Conservation (phyloP, 2,329 filamentous ascomycete species). For the Curvularia hawaiiensis region DNA sequence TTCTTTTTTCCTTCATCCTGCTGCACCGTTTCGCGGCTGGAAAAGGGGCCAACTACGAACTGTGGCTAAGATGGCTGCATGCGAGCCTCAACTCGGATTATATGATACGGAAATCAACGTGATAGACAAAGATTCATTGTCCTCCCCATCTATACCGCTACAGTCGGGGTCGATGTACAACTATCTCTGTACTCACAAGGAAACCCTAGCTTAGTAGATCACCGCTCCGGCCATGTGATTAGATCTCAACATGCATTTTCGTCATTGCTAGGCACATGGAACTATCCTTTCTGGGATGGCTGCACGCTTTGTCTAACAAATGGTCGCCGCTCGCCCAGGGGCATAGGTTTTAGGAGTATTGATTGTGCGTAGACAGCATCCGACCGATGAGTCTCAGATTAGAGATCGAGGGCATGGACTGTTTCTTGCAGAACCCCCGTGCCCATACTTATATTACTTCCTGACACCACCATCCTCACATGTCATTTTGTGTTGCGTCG, state of each 20-base stretch:
- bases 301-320: background rate
- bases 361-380: background rate
- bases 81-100: background rate
- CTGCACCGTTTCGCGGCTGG: background rate
- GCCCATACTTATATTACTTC: slow-evolving; percentile 7
- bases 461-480: background rate
- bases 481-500: background rate
- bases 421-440: background rate
- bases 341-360: slow-evolving; percentile 2
- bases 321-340: slow-evolving; percentile 5
- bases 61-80: background rate
- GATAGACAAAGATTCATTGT: background rate
- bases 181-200: background rate
- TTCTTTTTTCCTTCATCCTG: background rate
- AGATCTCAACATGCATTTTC: background rate
- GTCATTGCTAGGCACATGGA: background rate
- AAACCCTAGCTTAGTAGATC: background rate
- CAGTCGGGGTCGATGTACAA: background rate
- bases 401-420: slow-evolving; percentile 2
- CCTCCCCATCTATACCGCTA: background rate
- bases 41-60: background rate
- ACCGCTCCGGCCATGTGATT: background rate
- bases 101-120: background rate
- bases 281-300: slow-evolving; percentile 1
- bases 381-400: background rate